Conservation (phyloP, 176 grass and related monocot genomes). For the Calamus simplicifolius region DNA sequence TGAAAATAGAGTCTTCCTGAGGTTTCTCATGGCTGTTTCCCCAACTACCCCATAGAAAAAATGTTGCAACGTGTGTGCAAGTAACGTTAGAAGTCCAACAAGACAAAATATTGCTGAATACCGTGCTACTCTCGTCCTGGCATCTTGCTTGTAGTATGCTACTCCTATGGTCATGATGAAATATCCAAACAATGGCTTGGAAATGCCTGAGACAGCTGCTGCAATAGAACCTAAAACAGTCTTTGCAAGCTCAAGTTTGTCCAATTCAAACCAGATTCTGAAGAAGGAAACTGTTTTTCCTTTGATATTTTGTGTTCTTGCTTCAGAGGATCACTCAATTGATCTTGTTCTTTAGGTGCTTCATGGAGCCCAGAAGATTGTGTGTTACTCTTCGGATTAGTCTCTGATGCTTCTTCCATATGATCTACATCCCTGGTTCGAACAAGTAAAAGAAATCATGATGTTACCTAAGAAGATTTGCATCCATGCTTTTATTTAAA, state of each 20-base stretch:
- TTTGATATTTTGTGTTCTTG: conserved; percentile 2
- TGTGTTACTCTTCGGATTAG: conserved; percentile 10
- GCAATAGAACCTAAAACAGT: conserved; percentile 40
- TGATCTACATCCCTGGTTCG: conserved; percentile 32
- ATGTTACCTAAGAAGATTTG: too few relatives aligned
- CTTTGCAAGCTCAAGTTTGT: conserved; percentile 42
- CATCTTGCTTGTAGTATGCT: conserved; percentile 35
- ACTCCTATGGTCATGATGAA: conserved; percentile 56
- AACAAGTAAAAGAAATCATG: conserved; percentile 11
- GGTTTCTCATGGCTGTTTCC: conserved; percentile 50
- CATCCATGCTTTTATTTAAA: too few relatives aligned
- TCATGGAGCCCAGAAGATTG: conserved; percentile 19
- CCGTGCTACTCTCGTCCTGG: conserved; percentile 30
- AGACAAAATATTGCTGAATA: conserved; percentile 38
- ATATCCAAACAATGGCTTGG: conserved; percentile 51
- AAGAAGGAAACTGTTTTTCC: conserved; percentile 29
- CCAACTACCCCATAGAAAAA: conserved; percentile 55
- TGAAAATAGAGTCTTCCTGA: conserved; percentile 57
- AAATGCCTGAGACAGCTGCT: conserved; percentile 60
- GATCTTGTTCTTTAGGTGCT: conserved; percentile 26
- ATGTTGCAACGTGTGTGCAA: conserved; percentile 47
- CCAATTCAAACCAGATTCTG: conserved; percentile 53
- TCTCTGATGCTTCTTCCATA: conserved; percentile 7
- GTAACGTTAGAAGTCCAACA: conserved; percentile 35
- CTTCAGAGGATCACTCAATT: neutral